Evolutionary conservation across 768 basidiomycete species (phyloP).

Genomic region (Russula ochroleuca): DNA sequence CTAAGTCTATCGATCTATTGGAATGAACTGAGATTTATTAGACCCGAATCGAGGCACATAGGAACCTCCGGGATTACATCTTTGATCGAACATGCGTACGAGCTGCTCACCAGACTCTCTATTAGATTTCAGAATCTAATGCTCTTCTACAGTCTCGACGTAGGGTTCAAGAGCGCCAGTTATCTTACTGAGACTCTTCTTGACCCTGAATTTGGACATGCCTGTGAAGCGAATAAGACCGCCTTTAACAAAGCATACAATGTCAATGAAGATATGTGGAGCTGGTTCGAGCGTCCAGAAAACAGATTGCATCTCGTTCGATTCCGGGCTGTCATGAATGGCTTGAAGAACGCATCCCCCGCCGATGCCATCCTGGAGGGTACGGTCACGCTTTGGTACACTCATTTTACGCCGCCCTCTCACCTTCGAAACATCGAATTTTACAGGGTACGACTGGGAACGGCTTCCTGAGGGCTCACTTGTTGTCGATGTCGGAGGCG

Average conservation of each 20-base stretch:
- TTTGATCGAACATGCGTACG: conserved; percentile 15
- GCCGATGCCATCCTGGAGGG: conserved; percentile 1
- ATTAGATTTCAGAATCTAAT: not conserved
- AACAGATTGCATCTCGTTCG: conserved; percentile 2
- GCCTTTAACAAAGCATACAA: conserved; percentile 9
- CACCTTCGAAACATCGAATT: not conserved
- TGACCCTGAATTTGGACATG: conserved; percentile 12
- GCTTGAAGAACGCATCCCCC: not conserved
- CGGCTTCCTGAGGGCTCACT: conserved; percentile 6
- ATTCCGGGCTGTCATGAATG: conserved; percentile 9
- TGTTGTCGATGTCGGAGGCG: conserved; percentile 21
- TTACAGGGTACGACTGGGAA: conserved; percentile 12
- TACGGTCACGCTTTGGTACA: not conserved
- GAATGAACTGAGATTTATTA: not conserved
- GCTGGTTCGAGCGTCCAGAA: conserved; percentile 4
- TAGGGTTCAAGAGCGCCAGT: conserved; percentile 27
- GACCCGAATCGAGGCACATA: conserved; percentile 10
- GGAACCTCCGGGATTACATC: conserved; percentile 22
- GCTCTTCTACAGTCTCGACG: conserved; percentile 20
- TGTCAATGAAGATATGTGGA: not conserved
- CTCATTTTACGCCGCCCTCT: not conserved
- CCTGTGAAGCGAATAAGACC: not conserved
- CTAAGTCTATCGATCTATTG: not conserved
- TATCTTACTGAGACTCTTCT: conserved; percentile 29
- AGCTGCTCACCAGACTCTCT: no score